phyloP scores from a whole-genome alignment of 192 early-diverging fungal genomes.

The Rhizoclosmatium globosum region DNA sequence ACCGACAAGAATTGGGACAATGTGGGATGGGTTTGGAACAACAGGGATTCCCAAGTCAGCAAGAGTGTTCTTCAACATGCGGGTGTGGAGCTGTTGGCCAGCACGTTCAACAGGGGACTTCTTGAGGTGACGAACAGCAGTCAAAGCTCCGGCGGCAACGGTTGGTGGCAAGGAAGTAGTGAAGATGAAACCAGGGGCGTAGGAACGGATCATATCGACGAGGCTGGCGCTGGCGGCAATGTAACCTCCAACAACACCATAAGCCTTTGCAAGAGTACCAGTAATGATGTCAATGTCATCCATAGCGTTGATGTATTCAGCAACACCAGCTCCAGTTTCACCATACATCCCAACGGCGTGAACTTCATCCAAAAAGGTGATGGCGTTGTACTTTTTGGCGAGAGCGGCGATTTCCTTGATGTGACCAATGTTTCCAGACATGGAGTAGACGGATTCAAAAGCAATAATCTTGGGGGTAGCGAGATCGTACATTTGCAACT shows the following conservation, averaged over 20 bases:
- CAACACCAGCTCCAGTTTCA: conserved; percentile 90
- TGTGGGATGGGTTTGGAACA: conserved; percentile 98
- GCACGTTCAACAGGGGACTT: conserved; percentile 84
- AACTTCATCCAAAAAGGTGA: conserved; percentile 96
- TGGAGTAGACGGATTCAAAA: conserved; percentile 96
- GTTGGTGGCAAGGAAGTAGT: conserved; percentile 97
- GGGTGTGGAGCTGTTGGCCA: conserved; percentile 93
- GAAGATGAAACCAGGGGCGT: conserved; percentile 98
- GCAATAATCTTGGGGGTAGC: conserved; percentile 92
- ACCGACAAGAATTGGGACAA: conserved; percentile 97
- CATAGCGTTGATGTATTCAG: conserved; percentile 91
- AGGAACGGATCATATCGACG: conserved; percentile 95
- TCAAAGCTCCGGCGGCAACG: conserved; percentile 88
- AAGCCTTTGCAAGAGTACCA: conserved; percentile 96
- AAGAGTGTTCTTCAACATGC: conserved; percentile 84
- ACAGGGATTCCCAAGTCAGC: conserved; percentile 90
- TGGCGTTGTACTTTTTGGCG: conserved; percentile 94
- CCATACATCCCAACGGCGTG: conserved; percentile 99
- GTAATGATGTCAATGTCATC: conserved; percentile 94
- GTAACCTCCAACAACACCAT: conserved; percentile 96
- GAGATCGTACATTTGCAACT: conserved; percentile 80
- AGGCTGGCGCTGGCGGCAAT: conserved; percentile 88
- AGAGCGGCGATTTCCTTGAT: conserved; percentile 89
- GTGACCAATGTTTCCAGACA: conserved; percentile 92
- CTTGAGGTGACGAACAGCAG: conserved; percentile 93